Evolutionary conservation across 768 basidiomycete genomes (phyloP).

Genomic region (Serendipita sp.): DNA sequence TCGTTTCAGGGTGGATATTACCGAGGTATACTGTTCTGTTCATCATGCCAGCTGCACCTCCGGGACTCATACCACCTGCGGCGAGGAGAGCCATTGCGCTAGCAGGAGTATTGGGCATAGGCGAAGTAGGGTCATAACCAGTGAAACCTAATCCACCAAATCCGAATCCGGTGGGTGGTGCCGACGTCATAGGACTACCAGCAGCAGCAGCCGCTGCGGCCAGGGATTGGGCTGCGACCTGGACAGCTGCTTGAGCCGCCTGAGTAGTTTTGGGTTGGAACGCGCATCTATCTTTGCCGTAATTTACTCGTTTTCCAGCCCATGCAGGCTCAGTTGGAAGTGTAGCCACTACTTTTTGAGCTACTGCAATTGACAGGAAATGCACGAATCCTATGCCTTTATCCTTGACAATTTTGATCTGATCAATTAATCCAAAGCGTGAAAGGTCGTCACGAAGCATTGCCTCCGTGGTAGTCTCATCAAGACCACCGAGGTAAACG

Average conservation of each 20-base stretch:
- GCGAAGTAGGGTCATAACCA: conserved; percentile 32
- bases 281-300: conserved; percentile 96
- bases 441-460: conserved; percentile 80
- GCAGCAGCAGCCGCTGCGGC: conserved; percentile 16
- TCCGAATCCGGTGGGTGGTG: conserved; percentile 10
- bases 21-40: conserved; percentile 93
- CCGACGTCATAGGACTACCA: conserved; percentile 9
- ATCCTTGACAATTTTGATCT: conserved; percentile 98
- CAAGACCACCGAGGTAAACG: conserved; percentile 89
- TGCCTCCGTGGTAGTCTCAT: conserved; percentile 81
- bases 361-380: conserved; percentile 86
- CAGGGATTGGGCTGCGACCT: conserved; percentile 50
- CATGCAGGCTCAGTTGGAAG: conserved; percentile 83
- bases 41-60: conserved; percentile 23
- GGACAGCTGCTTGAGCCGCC: conserved; percentile 71
- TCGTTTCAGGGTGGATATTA: conserved; percentile 92
- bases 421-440: conserved; percentile 90
- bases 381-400: conserved; percentile 99
- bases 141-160: background rate
- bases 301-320: conserved; percentile 94
- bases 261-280: conserved; percentile 94
- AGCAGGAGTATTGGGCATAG: conserved; percentile 23
- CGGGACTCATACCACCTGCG: conserved; percentile 14
- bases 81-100: conserved; percentile 20
- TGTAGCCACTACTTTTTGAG: conserved; percentile 92